These are phyloP conservation scores for Colletotrichum sp. DNA, from an alignment of 2,329 filamentous ascomycete species.

Conservation along the genomic window DNA sequence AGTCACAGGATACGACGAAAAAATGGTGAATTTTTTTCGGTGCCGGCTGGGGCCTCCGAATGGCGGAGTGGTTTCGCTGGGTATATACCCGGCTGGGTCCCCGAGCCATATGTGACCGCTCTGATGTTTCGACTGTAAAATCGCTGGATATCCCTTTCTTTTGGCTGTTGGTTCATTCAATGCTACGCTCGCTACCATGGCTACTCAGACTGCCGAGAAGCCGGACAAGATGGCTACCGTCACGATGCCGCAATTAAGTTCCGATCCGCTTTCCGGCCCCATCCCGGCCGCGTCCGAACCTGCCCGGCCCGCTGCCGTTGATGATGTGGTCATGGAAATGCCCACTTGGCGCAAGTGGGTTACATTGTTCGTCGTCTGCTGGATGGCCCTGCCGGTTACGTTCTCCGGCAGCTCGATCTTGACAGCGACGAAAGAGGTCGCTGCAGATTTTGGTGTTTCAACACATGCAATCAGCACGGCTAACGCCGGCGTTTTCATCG, in stretches of 20 bases:
- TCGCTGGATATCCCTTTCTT: not conserved
- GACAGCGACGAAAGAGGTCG: conserved; percentile 76
- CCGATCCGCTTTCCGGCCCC: conserved; percentile 6
- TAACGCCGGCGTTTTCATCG: conserved; percentile 77
- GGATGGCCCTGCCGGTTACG: conserved; percentile 59
- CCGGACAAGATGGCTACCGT: not conserved
- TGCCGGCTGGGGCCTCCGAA: not conserved
- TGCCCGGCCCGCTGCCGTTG: conserved; percentile 22
- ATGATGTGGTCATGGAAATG: conserved; percentile 24
- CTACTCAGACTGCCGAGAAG: not conserved
- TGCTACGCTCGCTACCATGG: not conserved
- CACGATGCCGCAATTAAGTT: not conserved
- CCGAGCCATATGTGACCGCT: not conserved
- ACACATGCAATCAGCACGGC: conserved; percentile 74
- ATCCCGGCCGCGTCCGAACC: conserved; percentile 5
- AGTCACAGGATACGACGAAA: conserved; percentile 1
- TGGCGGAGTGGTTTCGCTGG: not conserved
- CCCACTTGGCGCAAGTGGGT: conserved; percentile 22
- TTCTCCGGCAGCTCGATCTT: conserved; percentile 80
- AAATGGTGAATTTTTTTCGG: not conserved
- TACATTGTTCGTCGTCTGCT: conserved; percentile 24
- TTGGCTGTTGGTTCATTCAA: not conserved
- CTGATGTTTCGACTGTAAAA: not conserved
- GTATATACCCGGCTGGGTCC: not conserved
- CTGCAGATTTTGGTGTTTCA: conserved; percentile 65